Evolutionary conservation across 352 stramenopile species (phyloP), one percentile per base, ranked within the genome.

Genomic region (Thraustochytrium striatum): DNA sequence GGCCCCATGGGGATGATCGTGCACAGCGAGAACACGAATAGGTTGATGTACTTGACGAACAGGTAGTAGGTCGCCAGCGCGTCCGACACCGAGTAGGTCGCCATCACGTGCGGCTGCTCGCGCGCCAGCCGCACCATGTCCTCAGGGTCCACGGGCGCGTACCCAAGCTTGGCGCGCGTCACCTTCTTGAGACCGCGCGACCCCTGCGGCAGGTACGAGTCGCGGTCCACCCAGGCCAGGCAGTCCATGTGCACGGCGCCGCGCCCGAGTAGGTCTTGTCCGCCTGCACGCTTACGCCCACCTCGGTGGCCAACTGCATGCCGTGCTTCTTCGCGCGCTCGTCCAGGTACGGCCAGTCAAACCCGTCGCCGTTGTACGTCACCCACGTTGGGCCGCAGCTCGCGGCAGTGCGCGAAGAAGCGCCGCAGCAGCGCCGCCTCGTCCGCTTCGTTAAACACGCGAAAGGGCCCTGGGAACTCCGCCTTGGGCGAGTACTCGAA

Each of bases 351-450:
- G 95, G 95, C 95, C 94, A 99, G 90, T 99, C 96, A 85, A 99
- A 99, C 78, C 96, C 98, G 83, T 99, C 96, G 53, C 96, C 96
- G 88, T 99, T 99, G 87, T 99, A 99, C 13, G 95, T 99, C 30
- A 99, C 96, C 73, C 98, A 98, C 97, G 85, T 99, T 95, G 25
- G 96, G 96, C 59, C 90, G 88, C n/a, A 92, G 83, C 35, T 95
- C 90, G 50, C 93, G 84, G 55, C 96, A 89, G 61, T 98, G 93
- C 3, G 89, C 83, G 36, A 97, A 92, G 78, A 97, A 98, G 5
- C 89, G 86, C 8, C 88, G 86, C 7, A 98, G 84, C 39, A 95
- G 61, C 25, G 85, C 83, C 61, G 90, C 84, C 72, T 97, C 91
- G 69, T 93, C 89, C 0, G 84, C 78, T 82, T 98, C 94, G 82